Conservation (phyloP, 257 asterid genomes). For the Lycium barbarum region DNA sequence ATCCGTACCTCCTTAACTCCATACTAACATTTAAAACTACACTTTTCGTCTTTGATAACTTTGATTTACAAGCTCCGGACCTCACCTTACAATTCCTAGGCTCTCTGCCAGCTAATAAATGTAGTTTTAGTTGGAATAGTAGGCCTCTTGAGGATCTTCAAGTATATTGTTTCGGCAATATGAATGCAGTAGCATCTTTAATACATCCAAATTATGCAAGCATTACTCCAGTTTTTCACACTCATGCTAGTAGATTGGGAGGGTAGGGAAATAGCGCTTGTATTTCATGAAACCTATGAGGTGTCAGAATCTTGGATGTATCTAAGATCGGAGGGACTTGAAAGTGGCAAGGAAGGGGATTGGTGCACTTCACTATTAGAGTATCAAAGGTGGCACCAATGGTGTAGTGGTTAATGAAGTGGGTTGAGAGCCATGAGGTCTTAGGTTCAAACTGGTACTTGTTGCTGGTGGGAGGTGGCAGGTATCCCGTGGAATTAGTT, state of each 20-base stretch:
- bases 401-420: too few relatives aligned
- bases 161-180: not conserved
- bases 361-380: not conserved
- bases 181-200: not conserved
- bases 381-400: not conserved
- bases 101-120: not conserved
- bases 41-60: not conserved
- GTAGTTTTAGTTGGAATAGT: not conserved
- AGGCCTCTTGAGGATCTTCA: not conserved
- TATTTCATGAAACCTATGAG: not conserved
- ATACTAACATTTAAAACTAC: too few relatives aligned
- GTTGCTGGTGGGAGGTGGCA: too few relatives aligned
- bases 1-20: not conserved
- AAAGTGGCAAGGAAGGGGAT: slow-evolving; percentile 2
- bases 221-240: not conserved
- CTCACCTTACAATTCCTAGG: not conserved
- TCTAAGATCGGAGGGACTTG: not conserved
- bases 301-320: not conserved
- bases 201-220: not conserved
- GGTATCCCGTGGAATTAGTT: too few relatives aligned
- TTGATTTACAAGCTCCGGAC: not conserved
- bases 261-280: not conserved
- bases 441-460: too few relatives aligned
- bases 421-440: too few relatives aligned
- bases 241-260: not conserved